These are phyloP conservation scores for Mucor piriformis DNA, from an alignment of 371 early-diverging fungal species.

Conservation along the genomic window DNA sequence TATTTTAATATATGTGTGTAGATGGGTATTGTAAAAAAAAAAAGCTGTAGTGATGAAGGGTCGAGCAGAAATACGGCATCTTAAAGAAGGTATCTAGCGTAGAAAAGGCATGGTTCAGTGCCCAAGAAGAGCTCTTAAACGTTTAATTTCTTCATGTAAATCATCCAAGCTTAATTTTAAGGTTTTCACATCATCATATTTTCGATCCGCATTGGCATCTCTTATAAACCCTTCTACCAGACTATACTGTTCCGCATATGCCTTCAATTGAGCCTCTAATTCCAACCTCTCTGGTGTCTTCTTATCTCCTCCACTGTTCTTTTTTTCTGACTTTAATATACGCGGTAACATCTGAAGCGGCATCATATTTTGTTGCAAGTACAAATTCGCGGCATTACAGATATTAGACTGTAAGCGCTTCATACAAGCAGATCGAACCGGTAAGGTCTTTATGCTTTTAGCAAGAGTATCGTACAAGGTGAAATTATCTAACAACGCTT, in stretches of 20 bases:
- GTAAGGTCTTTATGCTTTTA: conserved; percentile 60
- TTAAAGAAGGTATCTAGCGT: not conserved
- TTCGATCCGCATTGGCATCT: conserved; percentile 76
- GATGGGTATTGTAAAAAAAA: not conserved
- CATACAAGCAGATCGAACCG: conserved; percentile 50
- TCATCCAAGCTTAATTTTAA: conserved; percentile 75
- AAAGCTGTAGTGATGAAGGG: no score
- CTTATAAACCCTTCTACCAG: conserved; percentile 71
- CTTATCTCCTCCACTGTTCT: conserved; percentile 8
- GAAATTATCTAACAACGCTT: conserved; percentile 65
- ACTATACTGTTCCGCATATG: conserved; percentile 71
- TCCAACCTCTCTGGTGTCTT: conserved; percentile 30
- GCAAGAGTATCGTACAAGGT: conserved; percentile 65
- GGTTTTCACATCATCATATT: conserved; percentile 82
- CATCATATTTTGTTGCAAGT: conserved; percentile 87
- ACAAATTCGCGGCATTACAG: conserved; percentile 71
- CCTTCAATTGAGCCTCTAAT: conserved; percentile 60
- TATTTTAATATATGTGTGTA: not conserved
- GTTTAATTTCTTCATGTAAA: conserved; percentile 69
- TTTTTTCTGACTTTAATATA: conserved; percentile 45
- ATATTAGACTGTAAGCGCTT: conserved; percentile 72
- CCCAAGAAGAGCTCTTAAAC: conserved; percentile 15
- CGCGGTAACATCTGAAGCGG: conserved; percentile 84
- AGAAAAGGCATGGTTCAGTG: not conserved
- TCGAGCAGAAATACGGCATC: no score